Base-by-base conservation (phyloP, 345 rosid genomes). In the Conringia planisiliqua region DNA sequence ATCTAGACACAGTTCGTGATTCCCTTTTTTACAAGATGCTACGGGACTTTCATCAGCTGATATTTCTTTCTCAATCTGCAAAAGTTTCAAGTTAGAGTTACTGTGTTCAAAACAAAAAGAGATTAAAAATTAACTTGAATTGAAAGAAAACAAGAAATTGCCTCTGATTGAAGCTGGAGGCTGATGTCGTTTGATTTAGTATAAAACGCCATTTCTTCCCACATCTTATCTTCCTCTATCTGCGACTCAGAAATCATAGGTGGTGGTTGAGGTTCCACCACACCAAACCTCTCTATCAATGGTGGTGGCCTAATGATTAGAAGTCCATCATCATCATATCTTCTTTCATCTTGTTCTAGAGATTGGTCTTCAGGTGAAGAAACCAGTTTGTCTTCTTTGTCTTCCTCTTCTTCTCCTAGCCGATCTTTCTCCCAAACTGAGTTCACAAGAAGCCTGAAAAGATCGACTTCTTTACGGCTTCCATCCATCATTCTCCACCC, bases 1-100 rank as follows among this genome's bases (percentile, higher is more conserved):
- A 55, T 88, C 82, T 42, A 83, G 80, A 62, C 54, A 18, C 12
- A 84, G 62, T 0, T 71, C 54, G 47, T 88, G 92, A 7, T 51
- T 36, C 40, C 88, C 86, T 70, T 24, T 79, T 6, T 10, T 10
- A 75, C 89, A 83, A 7, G 10, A 26, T 2, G 66, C 42, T 9
- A 24, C 32, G 0, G 58, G 56, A 78, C 33, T 66, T 24, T 78
- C 81, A 48, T 65, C 73, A 39, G 24, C 35, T 58, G 40, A n/a
- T 40, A 71, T 35, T 4, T 59, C 62, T 47, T 40, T 46, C 29
- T 30, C 77, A 10, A 78, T 17, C 81, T 78, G 73, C 58, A 72
- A 66, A 66, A 2, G 11, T 20, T 48, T 60, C 17, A 59, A 11
- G 56, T 46, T 58, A 62, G 52, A 62, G 42, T 69, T 24, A 18